Base-by-base conservation (phyloP, 1,284 basidiomycete genomes). In the Xerocomus minutiporus region DNA sequence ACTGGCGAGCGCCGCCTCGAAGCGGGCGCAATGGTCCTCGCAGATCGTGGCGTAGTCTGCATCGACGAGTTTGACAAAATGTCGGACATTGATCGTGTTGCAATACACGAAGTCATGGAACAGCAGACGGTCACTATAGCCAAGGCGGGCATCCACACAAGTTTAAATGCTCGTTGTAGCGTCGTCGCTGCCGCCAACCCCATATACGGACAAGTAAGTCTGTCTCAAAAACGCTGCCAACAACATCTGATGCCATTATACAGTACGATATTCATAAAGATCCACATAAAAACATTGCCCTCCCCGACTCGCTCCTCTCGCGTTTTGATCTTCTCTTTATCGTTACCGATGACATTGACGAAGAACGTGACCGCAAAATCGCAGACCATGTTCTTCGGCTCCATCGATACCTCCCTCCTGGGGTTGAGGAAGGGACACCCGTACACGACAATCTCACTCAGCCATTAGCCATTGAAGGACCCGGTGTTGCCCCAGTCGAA, bases 21-120 rank as follows among this genome's bases (percentile, higher is more conserved):
- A 75, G 97, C 96, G 8, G 97, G 97, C 54, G 97, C 97, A 12
- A 99, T 99, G 97, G 97, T 99, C 32, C 84, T 99, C 45, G 97
- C 97, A n/a, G 97, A 99, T 71, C 86, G 95, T 57, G 97, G 97
- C 20, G 94, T 99, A 12, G 96, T 99, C 44, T 99, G 96, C 73
- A 99, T 99, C 63, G 97, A 99, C 73, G 96, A 99, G 73, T 99
- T 99, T 66, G 96, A 99, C 81, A 99, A 99, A 72, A 99, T 99
- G 96, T 94, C 91, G 31, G 97, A 99, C 63, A 82, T 97, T 59
- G 96, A 99, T 74, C 86, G 97, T 61, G 96, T 98, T n/a, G 96
- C 97, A 29, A 99, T 99, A 62, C 97, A 99, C 74, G 97, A 99
- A 84, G 97, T 98, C 65, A 99, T 99, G 97, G 96, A 99, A 71